phyloP scores from a whole-genome alignment of 2,329 filamentous ascomycete genomes.

The Xylaria sp. region DNA sequence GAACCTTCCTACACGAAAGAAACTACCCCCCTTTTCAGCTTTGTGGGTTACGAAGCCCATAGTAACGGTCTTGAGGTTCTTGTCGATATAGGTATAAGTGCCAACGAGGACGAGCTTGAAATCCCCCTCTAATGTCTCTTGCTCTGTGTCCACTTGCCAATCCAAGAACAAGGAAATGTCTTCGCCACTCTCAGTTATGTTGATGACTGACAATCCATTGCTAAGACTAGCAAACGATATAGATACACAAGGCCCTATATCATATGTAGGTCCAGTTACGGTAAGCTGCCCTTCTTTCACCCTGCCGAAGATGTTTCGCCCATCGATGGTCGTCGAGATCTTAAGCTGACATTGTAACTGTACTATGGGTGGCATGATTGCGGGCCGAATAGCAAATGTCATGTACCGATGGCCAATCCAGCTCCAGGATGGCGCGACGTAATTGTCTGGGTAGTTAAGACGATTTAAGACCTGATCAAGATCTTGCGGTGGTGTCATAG shows the following conservation, averaged over 20 bases:
- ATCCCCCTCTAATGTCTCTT: not conserved
- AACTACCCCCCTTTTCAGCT: not conserved
- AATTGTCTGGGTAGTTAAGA: not conserved
- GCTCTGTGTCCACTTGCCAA: conserved; percentile 1
- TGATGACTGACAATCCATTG: not conserved
- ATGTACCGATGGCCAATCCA: conserved; percentile 14
- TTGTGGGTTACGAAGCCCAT: conserved; percentile 7
- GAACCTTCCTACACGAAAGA: conserved; percentile 12
- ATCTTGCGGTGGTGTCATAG: not conserved
- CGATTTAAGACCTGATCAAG: not conserved
- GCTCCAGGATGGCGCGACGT: conserved; percentile 15
- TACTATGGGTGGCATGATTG: not conserved
- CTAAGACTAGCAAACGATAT: conserved; percentile 3
- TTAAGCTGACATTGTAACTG: conserved; percentile 11
- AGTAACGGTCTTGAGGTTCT: not conserved
- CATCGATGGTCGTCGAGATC: conserved; percentile 11
- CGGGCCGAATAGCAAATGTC: conserved; percentile 2
- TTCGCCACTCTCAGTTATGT: not conserved
- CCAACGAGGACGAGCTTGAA: conserved; percentile 16
- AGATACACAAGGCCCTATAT: conserved; percentile 9
- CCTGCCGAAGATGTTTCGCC: conserved; percentile 11
- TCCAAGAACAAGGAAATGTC: conserved; percentile 15
- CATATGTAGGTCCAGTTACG: not conserved
- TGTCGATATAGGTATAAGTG: conserved; percentile 4
- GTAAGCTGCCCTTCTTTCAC: conserved; percentile 13